Percentiles rank a stretch among this genome's conserved stretches.
phyloP scores from a whole-genome alignment of 192 early-diverging fungal species.

The Mortierella antarctica region DNA sequence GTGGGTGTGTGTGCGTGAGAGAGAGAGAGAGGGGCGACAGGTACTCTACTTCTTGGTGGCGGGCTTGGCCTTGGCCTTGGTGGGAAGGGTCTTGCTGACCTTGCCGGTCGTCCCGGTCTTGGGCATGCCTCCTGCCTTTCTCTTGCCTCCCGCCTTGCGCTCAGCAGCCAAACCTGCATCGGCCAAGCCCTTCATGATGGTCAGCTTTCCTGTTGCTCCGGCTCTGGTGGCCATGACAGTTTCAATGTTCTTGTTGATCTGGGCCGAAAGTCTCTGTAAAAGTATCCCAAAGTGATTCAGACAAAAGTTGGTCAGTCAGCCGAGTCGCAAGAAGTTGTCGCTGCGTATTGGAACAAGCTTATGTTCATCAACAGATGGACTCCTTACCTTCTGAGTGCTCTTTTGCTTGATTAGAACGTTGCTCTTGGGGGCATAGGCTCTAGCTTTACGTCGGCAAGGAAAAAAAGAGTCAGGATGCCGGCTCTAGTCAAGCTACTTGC shows the following conservation, averaged over 20 bases:
- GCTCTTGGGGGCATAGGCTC: constrained; percentile 47
- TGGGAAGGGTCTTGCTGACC: constrained; percentile 35
- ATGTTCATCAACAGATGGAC: no score
- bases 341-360: background rate
- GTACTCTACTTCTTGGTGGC: constrained; percentile 42
- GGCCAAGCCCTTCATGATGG: constrained; percentile 79
- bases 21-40: background rate
- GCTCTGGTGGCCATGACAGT: constrained; percentile 78
- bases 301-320: background rate
- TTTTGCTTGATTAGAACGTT: constrained; percentile 53
- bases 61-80: constrained; percentile 41
- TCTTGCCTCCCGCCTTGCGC: constrained; percentile 64
- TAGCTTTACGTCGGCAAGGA: constrained; percentile 9
- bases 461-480: background rate
- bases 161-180: constrained; percentile 63
- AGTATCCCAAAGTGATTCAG: background rate
- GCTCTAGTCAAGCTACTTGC: background rate
- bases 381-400: constrained; percentile 33
- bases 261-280: constrained; percentile 61
- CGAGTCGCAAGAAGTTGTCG: no score
- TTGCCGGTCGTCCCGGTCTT: constrained; percentile 34
- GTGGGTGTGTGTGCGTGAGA: background rate
- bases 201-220: constrained; percentile 79
- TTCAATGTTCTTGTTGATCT: constrained; percentile 68
- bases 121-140: constrained; percentile 53